Conservation (phyloP, 108 stramenopile species). For the Discostella pseudostelligera region DNA sequence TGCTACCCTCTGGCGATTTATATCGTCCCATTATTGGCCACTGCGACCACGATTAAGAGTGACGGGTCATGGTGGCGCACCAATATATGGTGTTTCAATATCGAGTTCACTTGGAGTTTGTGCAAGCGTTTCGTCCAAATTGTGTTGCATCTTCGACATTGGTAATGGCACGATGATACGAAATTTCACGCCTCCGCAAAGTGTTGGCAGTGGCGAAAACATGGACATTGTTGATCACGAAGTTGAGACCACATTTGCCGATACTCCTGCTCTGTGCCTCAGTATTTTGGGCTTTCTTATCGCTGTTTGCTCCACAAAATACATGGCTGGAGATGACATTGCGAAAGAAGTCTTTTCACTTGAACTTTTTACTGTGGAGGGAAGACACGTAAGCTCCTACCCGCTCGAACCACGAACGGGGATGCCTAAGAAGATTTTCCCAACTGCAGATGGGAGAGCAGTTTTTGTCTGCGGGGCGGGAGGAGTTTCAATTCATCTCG, state of each 20-base stretch:
- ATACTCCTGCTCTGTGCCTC: constrained; percentile 65
- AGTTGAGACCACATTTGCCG: constrained; percentile 59
- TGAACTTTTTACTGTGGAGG: constrained; percentile 81
- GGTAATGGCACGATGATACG: constrained; percentile 83
- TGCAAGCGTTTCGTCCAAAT: constrained; percentile 65
- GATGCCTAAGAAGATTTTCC: constrained; percentile 64
- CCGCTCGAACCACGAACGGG: constrained; percentile 68
- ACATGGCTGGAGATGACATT: constrained; percentile 27
- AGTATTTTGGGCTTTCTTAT: constrained; percentile 80
- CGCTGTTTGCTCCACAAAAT: constrained; percentile 71
- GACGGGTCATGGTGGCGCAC: constrained; percentile 68
- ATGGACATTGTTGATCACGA: constrained; percentile 18
- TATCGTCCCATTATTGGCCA: constrained; percentile 85
- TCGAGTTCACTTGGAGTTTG: constrained; percentile 71
- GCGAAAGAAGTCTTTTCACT: constrained; percentile 64
- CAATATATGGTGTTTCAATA: constrained; percentile 66
- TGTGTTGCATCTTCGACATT: constrained; percentile 76
- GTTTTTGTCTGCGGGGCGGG: constrained; percentile 75
- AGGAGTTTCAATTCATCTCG: constrained; percentile 73
- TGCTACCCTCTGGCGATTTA: constrained; percentile 82
- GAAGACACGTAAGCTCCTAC: constrained; percentile 68
- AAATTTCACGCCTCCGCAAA: constrained; percentile 65
- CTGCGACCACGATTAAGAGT: constrained; percentile 73
- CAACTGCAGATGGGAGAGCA: constrained; percentile 80
- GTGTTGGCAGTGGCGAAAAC: constrained; percentile 39